Conservation (phyloP, 2,329 filamentous ascomycete species). For the Cladosporium sp. region DNA sequence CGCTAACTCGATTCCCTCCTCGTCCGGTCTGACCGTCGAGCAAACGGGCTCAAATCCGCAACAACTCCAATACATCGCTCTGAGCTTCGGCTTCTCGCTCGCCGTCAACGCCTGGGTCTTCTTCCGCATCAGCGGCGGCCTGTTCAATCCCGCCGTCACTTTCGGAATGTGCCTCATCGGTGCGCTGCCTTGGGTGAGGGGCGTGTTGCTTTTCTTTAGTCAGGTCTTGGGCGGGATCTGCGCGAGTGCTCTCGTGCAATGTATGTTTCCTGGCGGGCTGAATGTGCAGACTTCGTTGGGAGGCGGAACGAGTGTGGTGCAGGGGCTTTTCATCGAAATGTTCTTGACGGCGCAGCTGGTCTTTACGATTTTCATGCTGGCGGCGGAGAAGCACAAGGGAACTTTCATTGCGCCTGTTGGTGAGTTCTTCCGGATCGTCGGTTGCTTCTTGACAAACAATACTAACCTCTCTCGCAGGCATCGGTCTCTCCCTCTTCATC, state of each 20-base stretch:
- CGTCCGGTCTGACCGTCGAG: slow-evolving; percentile 25
- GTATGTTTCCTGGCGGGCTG: slow-evolving; percentile 35
- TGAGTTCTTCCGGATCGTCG: background rate
- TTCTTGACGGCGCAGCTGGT: slow-evolving; percentile 38
- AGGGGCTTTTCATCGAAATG: slow-evolving; percentile 40
- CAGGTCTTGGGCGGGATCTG: slow-evolving; percentile 37
- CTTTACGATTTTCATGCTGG: slow-evolving; percentile 40
- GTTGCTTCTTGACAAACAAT: background rate
- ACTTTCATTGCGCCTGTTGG: slow-evolving; percentile 38
- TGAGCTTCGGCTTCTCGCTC: slow-evolving; percentile 38
- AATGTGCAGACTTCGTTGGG: slow-evolving; percentile 34
- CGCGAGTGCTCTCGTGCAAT: slow-evolving; percentile 32
- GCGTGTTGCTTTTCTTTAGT: slow-evolving; percentile 30
- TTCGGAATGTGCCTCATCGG: slow-evolving; percentile 33
- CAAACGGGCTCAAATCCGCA: slow-evolving; percentile 32
- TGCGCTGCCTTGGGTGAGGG: slow-evolving; percentile 33
- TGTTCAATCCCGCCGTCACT: slow-evolving; percentile 35
- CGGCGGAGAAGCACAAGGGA: slow-evolving; percentile 40
- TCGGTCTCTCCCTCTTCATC: slow-evolving; percentile 45
- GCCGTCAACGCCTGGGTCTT: slow-evolving; percentile 40
- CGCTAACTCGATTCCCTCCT: slow-evolving; percentile 36
- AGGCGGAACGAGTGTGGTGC: slow-evolving; percentile 32
- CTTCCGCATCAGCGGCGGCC: slow-evolving; percentile 29
- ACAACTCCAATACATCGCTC: slow-evolving; percentile 36
- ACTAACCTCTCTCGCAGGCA: slow-evolving; percentile 17